Base-by-base conservation (phyloP, 495 filamentous ascomycete genomes). In the Penicillium samsonianum region DNA sequence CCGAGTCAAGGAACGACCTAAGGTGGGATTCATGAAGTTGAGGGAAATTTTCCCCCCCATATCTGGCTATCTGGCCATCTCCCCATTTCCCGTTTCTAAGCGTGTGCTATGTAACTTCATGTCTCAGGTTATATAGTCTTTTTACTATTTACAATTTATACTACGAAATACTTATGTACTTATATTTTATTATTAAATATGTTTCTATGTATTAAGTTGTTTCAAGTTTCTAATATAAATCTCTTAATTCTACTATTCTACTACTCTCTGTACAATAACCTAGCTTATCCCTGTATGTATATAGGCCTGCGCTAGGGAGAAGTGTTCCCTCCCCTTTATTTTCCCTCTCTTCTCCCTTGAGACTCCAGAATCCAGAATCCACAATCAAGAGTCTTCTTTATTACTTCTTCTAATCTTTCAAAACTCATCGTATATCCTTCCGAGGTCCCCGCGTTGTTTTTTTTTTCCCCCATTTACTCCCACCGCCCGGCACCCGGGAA, bases 361-460 rank as follows among this genome's bases (percentile, higher is more conserved):
- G 25, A 35, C 41, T 50, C 22, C 49, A 23, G 6, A 9, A 30
- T 47, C 16, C 12, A 35, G 14, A 42, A 12, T 43, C 9, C 20
- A 43, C 10, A 43, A 38, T 37, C 12, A 33, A 1, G 1, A 30
- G 8, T 35, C 33, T 5, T 17, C 16, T 38, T 17, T n/a, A 38
- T 35, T 35, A 14, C 11, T 14, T 50, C 31, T 41, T 40, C 28
- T 46, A n/a, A 38, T 55, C 47, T 33, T 14, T 14, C 28, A 30
- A 7, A 30, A 9, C 30, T 33, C 30, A 14, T 33, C 30, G 30
- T 33, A 30, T 30, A 33, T 33, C 30, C 30, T 33, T 33, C 30
- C 30, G 30, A 33, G 30, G 30, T 50, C 56, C 60, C 53, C 60
- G 57, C 49, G 11, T 45, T 58, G 53, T 35, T 33, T 28, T 35